phyloP scores from a whole-genome alignment of 1,139 yeast species.

The Pichia kudriavzevii region DNA sequence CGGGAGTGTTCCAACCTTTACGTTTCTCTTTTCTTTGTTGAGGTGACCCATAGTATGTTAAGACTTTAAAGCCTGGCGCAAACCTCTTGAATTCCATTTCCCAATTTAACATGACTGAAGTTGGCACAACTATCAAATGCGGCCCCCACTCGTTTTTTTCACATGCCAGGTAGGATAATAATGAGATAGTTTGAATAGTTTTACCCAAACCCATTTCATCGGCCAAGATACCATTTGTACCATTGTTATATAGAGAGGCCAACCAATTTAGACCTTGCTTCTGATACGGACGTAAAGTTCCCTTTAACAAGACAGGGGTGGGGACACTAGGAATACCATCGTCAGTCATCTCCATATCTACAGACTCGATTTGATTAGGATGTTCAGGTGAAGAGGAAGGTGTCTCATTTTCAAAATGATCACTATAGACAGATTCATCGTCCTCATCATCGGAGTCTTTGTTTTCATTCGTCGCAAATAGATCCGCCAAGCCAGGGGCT shows the following conservation, averaged over 20 bases:
- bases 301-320: constrained; percentile 61
- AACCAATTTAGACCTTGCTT: constrained; percentile 97
- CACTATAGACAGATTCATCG: constrained; percentile 27
- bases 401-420: constrained; percentile 16
- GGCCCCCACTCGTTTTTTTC: constrained; percentile 97
- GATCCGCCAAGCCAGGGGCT: constrained; percentile 22
- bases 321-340: constrained; percentile 60
- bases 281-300: constrained; percentile 83
- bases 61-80: constrained; percentile 95
- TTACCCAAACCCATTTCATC: constrained; percentile 97
- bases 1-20: constrained; percentile 96
- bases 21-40: constrained; percentile 94
- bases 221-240: constrained; percentile 93
- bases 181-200: constrained; percentile 90
- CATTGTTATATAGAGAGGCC: constrained; percentile 85
- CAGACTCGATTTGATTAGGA: not conserved
- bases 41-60: constrained; percentile 97
- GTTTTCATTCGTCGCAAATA: constrained; percentile 21
- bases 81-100: constrained; percentile 98
- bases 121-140: constrained; percentile 92
- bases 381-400: constrained; percentile 25
- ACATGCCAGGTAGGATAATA: constrained; percentile 82
- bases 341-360: constrained; percentile 15
- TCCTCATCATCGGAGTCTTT: constrained; percentile 27
- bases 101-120: constrained; percentile 98